Evolutionary conservation across 2,329 filamentous ascomycete species (phyloP), one percentile per base, ranked within the genome.

Genomic region (Ramularia collo-cygni): DNA sequence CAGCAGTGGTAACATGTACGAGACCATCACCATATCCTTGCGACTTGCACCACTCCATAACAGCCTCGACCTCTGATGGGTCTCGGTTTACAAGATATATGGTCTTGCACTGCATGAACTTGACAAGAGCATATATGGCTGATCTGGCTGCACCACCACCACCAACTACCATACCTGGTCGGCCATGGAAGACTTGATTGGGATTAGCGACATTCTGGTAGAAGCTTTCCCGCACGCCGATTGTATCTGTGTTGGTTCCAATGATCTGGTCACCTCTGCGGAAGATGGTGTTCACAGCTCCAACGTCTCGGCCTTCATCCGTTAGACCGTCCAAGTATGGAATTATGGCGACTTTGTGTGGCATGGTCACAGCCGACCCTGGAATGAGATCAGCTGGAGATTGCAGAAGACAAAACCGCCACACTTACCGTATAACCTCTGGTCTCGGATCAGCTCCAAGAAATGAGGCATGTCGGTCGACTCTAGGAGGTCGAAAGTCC

Each of bases 41-140:
- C 31, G 66, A 59, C 2, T 54, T 64, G 58, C 81, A 85, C 61
- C 86, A 83, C 1, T 64, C 59, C 2, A 88, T 68, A 9, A 90
- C 77, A 19, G 76, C 73, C 3, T 74, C 70, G 13, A 88, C 79
- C 62, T 90, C 85, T 18, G 55, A 59, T 13, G 66, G 64, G 57
- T 89, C 82, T 24, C 85, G 75, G 63, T 89, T 89, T 36, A 88
- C 81, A 27, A 90, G 71, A 62, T 90, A 92, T 48, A 90, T 79
- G 28, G 70, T 70, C 16, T 72, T 76, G 28, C 77, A 80, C 41
- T 75, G 72, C 62, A 90, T 74, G 71, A 76, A 85, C 54, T 76
- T 77, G 53, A 78, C 72, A 48, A 90, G 65, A 1, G 85, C 80
- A 56, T 90, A 90, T 18, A 89, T 76, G 8, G 85, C 84, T 13